Conservation (phyloP, 1,284 basidiomycete species). For the Laetiporus sulphureus region DNA sequence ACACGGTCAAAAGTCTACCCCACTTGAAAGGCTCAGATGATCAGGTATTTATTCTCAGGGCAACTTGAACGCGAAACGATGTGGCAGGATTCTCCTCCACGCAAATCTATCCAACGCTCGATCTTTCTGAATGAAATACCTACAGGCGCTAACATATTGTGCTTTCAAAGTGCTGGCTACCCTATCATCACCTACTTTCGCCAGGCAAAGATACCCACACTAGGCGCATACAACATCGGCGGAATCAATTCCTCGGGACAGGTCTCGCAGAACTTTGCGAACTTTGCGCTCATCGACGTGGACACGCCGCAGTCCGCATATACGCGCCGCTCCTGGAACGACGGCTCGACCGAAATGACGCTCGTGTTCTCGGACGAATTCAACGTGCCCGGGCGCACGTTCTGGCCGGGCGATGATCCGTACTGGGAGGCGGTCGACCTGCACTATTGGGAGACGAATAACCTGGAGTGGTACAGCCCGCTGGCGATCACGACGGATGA, state of each 20-base stretch:
- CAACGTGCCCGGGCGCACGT: conserved; percentile 51
- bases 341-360: conserved; percentile 32
- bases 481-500: conserved; percentile 54
- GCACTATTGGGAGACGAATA: conserved; percentile 59
- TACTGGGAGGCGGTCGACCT: conserved; percentile 68
- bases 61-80: no score
- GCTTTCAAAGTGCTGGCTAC: conserved; percentile 37
- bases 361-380: conserved; percentile 72
- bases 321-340: conserved; percentile 31
- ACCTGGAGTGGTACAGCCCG: conserved; percentile 60
- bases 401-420: conserved; percentile 47
- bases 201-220: conserved; percentile 16
- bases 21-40: no score
- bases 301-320: conserved; percentile 42
- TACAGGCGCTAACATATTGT: no score
- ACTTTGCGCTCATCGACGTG: conserved; percentile 42
- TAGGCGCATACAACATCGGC: conserved; percentile 44
- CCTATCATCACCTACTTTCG: conserved; percentile 43
- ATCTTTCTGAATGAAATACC: no score
- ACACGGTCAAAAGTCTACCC: no score
- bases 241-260: conserved; percentile 47
- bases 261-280: conserved; percentile 28
- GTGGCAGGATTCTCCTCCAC: no score
- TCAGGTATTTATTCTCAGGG: no score
- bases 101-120: no score